Conservation (phyloP, 495 filamentous ascomycete genomes). For the Hypomontagnella monticulosa region DNA sequence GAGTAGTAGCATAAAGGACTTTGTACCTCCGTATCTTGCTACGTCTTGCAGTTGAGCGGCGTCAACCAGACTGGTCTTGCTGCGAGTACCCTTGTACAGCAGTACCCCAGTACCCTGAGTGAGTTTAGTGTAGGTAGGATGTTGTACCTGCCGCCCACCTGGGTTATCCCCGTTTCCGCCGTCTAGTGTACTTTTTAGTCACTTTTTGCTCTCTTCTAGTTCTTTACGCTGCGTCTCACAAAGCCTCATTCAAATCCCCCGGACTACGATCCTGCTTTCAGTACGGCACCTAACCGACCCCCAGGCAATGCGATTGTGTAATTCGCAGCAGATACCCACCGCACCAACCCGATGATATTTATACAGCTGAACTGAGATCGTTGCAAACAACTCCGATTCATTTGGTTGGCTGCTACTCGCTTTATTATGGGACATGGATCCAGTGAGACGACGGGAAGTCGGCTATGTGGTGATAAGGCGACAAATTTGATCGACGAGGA, state of each 20-base stretch:
- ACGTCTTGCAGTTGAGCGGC: too few relatives aligned
- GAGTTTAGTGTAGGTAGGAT: background rate
- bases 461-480: constrained; percentile 24
- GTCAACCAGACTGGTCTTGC: too few relatives aligned
- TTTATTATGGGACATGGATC: background rate
- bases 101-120: constrained; percentile 3
- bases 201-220: constrained; percentile 16
- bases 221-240: constrained; percentile 15
- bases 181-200: constrained; percentile 31
- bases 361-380: too few relatives aligned
- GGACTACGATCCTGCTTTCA: constrained; percentile 35
- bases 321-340: constrained; percentile 4
- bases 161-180: constrained; percentile 39
- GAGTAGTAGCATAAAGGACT: constrained; percentile 8
- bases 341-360: background rate
- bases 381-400: background rate
- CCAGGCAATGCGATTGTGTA: constrained; percentile 18
- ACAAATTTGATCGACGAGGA: constrained; percentile 34
- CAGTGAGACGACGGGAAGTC: constrained; percentile 28
- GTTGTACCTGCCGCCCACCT: constrained; percentile 31
- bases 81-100: background rate
- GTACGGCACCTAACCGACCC: constrained; percentile 29
- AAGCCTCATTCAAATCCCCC: constrained; percentile 38
- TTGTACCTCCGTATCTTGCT: constrained; percentile 21
- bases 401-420: constrained; percentile 2